These are phyloP conservation scores for Fusarium haematococcum DNA, from an alignment of 2,329 filamentous ascomycete species.

Conservation along the genomic window DNA sequence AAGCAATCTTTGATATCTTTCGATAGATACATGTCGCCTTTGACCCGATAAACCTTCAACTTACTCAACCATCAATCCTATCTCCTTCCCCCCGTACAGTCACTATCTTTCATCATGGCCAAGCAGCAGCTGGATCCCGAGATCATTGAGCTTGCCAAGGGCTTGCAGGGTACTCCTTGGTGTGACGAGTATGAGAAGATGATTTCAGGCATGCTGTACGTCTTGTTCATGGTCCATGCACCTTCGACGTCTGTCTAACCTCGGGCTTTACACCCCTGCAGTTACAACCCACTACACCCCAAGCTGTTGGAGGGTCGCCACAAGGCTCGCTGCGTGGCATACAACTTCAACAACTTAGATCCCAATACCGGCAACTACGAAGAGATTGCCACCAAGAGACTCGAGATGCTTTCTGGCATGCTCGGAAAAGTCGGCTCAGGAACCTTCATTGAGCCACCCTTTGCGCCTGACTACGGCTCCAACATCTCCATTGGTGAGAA, in stretches of 20 bases:
- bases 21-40: not conserved
- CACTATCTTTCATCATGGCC: slow-evolving; percentile 24
- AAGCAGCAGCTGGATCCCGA: slow-evolving; percentile 33
- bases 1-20: not conserved
- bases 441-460: slow-evolving; percentile 69
- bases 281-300: slow-evolving; percentile 36
- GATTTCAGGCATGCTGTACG: slow-evolving; percentile 45
- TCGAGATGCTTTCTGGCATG: slow-evolving; percentile 26
- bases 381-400: slow-evolving; percentile 10
- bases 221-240: not conserved
- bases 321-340: slow-evolving; percentile 29
- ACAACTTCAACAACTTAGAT: slow-evolving; percentile 43
- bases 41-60: not conserved
- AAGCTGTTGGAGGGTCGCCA: slow-evolving; percentile 37
- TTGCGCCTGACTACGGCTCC: slow-evolving; percentile 74
- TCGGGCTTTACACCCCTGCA: not conserved
- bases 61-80: not conserved
- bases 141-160: slow-evolving; percentile 39
- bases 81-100: not conserved
- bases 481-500: slow-evolving; percentile 71
- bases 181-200: slow-evolving; percentile 44
- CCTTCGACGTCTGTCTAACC: not conserved
- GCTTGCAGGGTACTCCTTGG: slow-evolving; percentile 32
- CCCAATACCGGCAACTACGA: slow-evolving; percentile 30
- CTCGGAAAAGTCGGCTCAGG: slow-evolving; percentile 48